These are phyloP conservation scores for Verticillium klebahnii DNA, from an alignment of 2,329 filamentous ascomycete genomes.

Conservation along the genomic window DNA sequence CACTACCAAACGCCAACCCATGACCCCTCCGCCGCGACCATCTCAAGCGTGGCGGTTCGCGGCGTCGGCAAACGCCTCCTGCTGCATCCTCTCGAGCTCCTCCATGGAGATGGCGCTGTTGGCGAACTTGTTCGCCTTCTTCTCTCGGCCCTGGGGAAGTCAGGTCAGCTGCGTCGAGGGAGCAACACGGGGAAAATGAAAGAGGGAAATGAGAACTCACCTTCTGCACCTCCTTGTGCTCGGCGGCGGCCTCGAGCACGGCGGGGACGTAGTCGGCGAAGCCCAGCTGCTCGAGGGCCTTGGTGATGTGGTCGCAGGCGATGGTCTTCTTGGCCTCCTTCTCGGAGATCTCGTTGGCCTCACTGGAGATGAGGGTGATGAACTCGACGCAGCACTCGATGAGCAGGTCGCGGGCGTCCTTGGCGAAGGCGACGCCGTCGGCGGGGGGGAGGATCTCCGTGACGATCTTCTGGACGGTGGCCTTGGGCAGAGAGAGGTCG, in stretches of 20 bases:
- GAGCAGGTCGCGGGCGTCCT: conserved; percentile 88
- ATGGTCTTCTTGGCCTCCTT: conserved; percentile 99
- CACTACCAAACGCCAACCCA: conserved; percentile 16
- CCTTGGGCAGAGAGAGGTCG: conserved; percentile 61
- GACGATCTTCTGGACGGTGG: conserved; percentile 80
- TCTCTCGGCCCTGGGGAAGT: conserved; percentile 71
- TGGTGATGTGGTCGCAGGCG: conserved; percentile 94
- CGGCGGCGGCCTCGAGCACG: conserved; percentile 78
- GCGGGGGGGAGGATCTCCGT: conserved; percentile 82
- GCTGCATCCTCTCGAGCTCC: conserved; percentile 81
- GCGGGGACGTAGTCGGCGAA: conserved; percentile 90
- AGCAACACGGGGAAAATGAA: background rate
- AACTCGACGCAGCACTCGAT: conserved; percentile 99
- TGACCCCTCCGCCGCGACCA: conserved; percentile 9
- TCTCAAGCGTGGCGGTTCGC: conserved; percentile 12
- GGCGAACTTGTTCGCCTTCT: conserved; percentile 96
- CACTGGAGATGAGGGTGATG: conserved; percentile 95
- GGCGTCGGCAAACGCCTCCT: conserved; percentile 72
- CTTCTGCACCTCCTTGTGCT: conserved; percentile 92
- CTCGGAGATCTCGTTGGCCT: conserved; percentile 98
- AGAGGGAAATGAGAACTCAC: conserved; percentile 39
- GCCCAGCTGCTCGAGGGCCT: conserved; percentile 85
- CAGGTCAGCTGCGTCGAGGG: conserved; percentile 7
- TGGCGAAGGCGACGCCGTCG: conserved; percentile 78
- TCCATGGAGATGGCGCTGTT: conserved; percentile 90